phyloP scores from a whole-genome alignment of 108 stramenopile genomes.

The Fistulifera solaris region DNA sequence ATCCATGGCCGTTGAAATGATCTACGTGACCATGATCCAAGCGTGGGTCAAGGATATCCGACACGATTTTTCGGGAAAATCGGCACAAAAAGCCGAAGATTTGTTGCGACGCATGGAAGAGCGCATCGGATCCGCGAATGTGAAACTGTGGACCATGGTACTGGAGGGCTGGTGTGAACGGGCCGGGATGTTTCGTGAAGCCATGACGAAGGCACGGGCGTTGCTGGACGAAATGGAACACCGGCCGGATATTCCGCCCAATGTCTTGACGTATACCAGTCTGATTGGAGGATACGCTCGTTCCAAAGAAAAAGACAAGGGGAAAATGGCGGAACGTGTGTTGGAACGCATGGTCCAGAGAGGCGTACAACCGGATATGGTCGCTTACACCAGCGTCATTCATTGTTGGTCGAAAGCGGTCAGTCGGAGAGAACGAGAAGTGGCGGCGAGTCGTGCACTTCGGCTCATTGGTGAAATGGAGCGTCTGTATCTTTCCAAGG shows the following conservation, averaged over 20 bases:
- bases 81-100: slow-evolving; percentile 19
- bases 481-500: slow-evolving; percentile 9
- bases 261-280: slow-evolving; percentile 36
- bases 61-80: slow-evolving; percentile 11
- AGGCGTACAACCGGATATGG: slow-evolving; percentile 36
- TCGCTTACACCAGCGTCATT: slow-evolving; percentile 34
- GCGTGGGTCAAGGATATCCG: slow-evolving; percentile 22
- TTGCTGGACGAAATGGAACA: slow-evolving; percentile 27
- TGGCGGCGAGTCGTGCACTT: slow-evolving; percentile 23
- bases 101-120: slow-evolving; percentile 17
- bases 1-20: slow-evolving; percentile 12
- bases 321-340: slow-evolving; percentile 29
- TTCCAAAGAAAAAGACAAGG: slow-evolving; percentile 21
- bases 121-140: slow-evolving; percentile 11
- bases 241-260: slow-evolving; percentile 18
- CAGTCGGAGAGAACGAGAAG: slow-evolving; percentile 22
- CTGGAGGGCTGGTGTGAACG: slow-evolving; percentile 31
- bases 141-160: slow-evolving; percentile 28
- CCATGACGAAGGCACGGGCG: slow-evolving; percentile 23
- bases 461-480: slow-evolving; percentile 32
- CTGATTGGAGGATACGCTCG: slow-evolving; percentile 32
- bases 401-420: slow-evolving; percentile 37
- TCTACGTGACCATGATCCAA: slow-evolving; percentile 24
- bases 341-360: slow-evolving; percentile 54
- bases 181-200: slow-evolving; percentile 16